Evolutionary conservation across 805 yeast genomes (phyloP).

Genomic region (Candida arabinofermentans): DNA sequence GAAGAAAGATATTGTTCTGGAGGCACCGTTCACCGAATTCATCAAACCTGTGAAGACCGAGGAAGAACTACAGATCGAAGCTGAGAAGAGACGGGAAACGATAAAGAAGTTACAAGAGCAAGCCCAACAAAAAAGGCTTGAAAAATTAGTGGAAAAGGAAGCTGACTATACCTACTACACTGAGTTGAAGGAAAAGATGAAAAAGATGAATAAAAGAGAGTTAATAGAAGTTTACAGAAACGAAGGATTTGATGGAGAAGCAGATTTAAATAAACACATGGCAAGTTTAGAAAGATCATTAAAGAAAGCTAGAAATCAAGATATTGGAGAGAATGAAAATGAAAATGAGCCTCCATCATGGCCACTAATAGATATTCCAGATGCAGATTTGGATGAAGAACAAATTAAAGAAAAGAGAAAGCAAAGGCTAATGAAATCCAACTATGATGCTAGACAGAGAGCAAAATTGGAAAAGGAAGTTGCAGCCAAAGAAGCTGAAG

Average conservation of each 20-base stretch:
- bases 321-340: constrained; percentile 53
- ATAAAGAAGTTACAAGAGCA: constrained; percentile 90
- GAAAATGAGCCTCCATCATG: constrained; percentile 49
- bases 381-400: constrained; percentile 74
- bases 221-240: constrained; percentile 51
- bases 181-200: constrained; percentile 49
- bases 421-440: constrained; percentile 79
- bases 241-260: constrained; percentile 76
- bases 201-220: constrained; percentile 47
- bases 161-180: constrained; percentile 73
- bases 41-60: constrained; percentile 71
- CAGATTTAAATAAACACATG: constrained; percentile 65
- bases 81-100: constrained; percentile 77
- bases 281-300: constrained; percentile 62
- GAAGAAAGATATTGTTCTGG: constrained; percentile 68
- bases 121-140: constrained; percentile 79
- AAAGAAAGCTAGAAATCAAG: constrained; percentile 61
- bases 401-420: constrained; percentile 82
- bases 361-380: constrained; percentile 79
- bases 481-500: constrained; percentile 57
- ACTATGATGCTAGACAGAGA: constrained; percentile 81
- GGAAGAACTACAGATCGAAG: constrained; percentile 73
- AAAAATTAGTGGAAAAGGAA: constrained; percentile 75
- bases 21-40: constrained; percentile 72
- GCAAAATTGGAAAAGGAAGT: constrained; percentile 74